Conservation (phyloP, 2,329 filamentous ascomycete species). For the Trichoderma atroviride region DNA sequence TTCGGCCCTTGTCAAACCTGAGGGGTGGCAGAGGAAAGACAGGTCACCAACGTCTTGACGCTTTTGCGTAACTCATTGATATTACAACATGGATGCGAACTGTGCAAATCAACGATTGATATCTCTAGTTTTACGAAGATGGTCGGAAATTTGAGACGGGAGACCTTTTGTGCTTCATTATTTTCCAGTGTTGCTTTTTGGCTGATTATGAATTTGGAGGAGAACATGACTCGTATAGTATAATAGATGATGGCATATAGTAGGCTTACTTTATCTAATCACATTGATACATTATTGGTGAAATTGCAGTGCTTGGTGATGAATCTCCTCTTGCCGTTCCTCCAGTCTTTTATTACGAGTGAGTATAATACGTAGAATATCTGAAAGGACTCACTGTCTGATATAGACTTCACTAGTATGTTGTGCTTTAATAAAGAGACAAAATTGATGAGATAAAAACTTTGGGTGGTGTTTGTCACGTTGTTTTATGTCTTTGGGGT, state of each 20-base stretch:
- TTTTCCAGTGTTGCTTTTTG: not conserved
- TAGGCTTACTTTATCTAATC: not conserved
- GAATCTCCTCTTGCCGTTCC: not conserved
- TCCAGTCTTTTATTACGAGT: not conserved
- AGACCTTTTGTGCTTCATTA: not conserved
- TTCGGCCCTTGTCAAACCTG: constrained; percentile 13
- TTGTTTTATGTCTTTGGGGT: not conserved
- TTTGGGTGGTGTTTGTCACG: not conserved
- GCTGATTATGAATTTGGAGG: not conserved
- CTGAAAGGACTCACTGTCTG: not conserved
- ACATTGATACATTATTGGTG: not conserved
- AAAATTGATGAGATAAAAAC: not conserved
- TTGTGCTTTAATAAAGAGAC: not conserved
- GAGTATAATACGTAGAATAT: not conserved
- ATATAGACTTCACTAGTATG: not conserved
- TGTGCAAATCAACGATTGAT: too few species aligned
- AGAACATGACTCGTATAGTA: not conserved
- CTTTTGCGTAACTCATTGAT: not conserved
- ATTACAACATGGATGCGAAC: not conserved
- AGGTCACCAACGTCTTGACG: not conserved
- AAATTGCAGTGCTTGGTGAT: not conserved
- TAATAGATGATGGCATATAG: not conserved
- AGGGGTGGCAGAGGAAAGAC: not conserved
- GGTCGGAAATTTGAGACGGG: not conserved
- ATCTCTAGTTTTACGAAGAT: not conserved